Evolutionary conservation across 331 rosid genomes (phyloP), one percentile per base, ranked within the genome.

Genomic region (Spiraea crenata): DNA sequence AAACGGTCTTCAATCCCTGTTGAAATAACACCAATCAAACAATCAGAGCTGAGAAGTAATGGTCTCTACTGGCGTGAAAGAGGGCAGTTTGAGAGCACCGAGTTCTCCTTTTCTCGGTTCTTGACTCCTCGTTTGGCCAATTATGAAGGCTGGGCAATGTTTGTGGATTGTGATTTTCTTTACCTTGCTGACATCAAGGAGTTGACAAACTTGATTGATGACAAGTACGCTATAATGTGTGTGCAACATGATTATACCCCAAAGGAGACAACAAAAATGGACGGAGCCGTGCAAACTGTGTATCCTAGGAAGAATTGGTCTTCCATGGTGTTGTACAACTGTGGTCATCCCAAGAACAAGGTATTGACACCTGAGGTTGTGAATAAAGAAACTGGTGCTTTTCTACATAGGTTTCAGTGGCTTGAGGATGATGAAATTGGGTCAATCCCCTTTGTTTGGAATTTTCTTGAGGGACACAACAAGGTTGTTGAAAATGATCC

Each of bases 281-380:
- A 93, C 57, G 97, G 98, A 6, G 98, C 95, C 0, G 91, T 93
- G 48, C 98, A 93, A 69, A 93, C 98, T 47, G 92, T 90, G 57
- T 93, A 93, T 50, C 98, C 98, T 0, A 88, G 98, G 68, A 93
- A 93, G 91, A 93, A 93, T 65, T 93, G 98, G 98, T 93, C 98
- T 67, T 93, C 98, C 35, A 93, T 90, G 98, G 98, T 93, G 54
- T 71, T 93, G 76, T 90, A 90, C 76, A 93, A 93, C 69, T 90
- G 92, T 14, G 91, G 83, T 13, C 96, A 93, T 63, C 95, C 97
- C 19, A 93, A 90, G 86, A 93, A 93, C 83, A 57, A 67, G 62
- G 76, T 74, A 19, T 80, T 93, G 69, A 84, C 89, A 3, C 95
- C 97, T 4, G 91, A 90, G 54, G 41, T 76, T 57, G 98, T 89